Base-by-base conservation (phyloP, 2,329 filamentous ascomycete species). In the Ceratocystis variospora region DNA sequence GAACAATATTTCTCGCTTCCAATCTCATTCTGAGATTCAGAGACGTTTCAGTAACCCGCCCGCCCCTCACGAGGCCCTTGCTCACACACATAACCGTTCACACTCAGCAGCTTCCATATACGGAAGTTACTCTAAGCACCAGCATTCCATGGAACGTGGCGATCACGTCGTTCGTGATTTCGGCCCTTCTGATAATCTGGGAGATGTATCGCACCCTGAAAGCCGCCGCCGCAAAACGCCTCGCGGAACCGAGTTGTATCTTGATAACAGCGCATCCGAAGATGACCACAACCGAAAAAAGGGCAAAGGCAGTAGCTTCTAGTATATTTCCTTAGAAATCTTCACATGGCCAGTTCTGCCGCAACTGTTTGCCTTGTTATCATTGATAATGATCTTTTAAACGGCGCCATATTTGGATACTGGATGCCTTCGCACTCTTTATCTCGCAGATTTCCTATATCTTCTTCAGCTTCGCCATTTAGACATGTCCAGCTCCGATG, bases 181-280 rank as follows among this genome's bases (percentile, higher is more conserved):
- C 5, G n/a, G 25, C 31, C 45, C 37, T 44, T 57, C 22, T 15
- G 65, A 62, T 19, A 63, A 55, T 22, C 2, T 62, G 37, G 66
- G 45, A 64, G 66, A 65, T 50, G n/a, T 62, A 44, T 57, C 57
- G 62, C 63, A 61, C 57, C 31, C n/a, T 22, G 55, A 67, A 44
- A 65, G 37, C 17, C 63, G 66, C 25, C 66, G 66, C 48, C 66
- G 66, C 19, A 67, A 67, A 63, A 67, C 62, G 8, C 66, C 66
- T n/a, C 55, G 46, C 25, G 66, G 66, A 65, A 67, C 62, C 5
- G 62, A 64, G 31, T 25, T 67, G 28, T 67, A 62, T 62, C 46
- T 48, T n/a, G 66, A 67, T 33, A 55, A 41, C 15, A 59, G 22
- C 33, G 50, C 25, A 22, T 25, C 37, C 19, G 53, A 57, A 28